Evolutionary conservation across 163 green algal species (phyloP).

Genomic region (Trebouxia gelatinosa): DNA sequence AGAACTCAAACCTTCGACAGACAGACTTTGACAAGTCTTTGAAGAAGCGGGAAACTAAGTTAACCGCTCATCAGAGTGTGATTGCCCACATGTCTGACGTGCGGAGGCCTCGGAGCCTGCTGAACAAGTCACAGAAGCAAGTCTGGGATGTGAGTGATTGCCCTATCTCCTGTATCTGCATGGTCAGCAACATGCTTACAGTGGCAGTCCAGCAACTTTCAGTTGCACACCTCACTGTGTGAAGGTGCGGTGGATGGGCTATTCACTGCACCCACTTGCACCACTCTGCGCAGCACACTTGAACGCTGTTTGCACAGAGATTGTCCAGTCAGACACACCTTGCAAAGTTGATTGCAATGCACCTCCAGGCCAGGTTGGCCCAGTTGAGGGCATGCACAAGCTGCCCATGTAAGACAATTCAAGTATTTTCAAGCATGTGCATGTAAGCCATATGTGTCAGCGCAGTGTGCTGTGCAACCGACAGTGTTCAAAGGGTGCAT

Average conservation of each 20-base stretch:
- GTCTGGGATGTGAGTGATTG: not conserved
- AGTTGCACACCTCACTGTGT: not conserved
- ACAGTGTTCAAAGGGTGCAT: too few relatives aligned
- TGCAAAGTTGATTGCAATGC: too few relatives aligned
- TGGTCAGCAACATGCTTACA: too few relatives aligned
- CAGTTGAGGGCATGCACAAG: too few relatives aligned
- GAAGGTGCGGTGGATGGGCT: not conserved
- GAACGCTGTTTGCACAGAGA: not conserved
- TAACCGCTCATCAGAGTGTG: conserved; percentile 2
- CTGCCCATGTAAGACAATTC: too few relatives aligned
- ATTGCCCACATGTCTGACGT: conserved; percentile 28
- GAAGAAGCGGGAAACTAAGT: not conserved
- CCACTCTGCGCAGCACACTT: not conserved
- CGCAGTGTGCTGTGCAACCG: too few relatives aligned
- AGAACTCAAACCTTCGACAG: not conserved
- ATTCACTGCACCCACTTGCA: not conserved
- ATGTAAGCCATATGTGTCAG: too few relatives aligned
- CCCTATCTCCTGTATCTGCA: too few relatives aligned
- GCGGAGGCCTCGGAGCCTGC: conserved; percentile 4
- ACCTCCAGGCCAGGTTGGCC: too few relatives aligned
- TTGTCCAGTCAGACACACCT: not conserved
- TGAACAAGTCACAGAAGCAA: not conserved
- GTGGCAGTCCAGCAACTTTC: not conserved
- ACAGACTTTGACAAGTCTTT: conserved; percentile 4
- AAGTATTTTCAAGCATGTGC: not conserved